Evolutionary conservation across 257 asterid genomes (phyloP).

Genomic region (Capsicum rhomboideum): DNA sequence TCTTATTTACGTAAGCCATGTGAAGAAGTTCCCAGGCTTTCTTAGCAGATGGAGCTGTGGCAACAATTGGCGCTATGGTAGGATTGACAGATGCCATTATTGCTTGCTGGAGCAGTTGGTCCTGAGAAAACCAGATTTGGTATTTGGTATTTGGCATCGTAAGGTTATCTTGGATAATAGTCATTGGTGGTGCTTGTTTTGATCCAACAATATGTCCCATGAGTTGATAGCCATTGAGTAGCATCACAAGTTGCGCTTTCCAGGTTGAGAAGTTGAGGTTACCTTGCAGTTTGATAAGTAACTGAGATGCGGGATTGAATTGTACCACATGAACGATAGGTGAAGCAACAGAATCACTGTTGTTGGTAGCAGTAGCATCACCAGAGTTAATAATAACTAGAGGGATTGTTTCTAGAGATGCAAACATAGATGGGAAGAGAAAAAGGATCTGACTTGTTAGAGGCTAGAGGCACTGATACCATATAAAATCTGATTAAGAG

Average conservation of each 20-base stretch:
- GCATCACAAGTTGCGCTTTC: no score
- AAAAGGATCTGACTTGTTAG: background rate
- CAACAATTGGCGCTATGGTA: background rate
- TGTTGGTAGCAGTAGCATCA: background rate
- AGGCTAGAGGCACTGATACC: no score
- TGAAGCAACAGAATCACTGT: background rate
- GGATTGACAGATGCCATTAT: background rate
- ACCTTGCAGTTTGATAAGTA: no score
- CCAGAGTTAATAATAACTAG: background rate
- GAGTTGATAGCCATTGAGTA: no score
- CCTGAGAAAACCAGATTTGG: background rate
- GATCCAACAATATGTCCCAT: no score
- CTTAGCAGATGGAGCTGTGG: no score
- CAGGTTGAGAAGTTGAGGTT: no score
- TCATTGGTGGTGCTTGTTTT: rapidly evolving
- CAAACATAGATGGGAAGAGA: background rate
- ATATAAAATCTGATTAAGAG: no score
- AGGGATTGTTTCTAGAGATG: background rate
- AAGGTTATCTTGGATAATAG: background rate
- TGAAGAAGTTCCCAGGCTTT: no score
- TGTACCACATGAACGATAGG: no score
- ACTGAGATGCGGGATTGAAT: no score
- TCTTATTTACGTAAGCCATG: no score
- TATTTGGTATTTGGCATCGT: background rate
- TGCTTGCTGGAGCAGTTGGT: background rate